These are phyloP conservation scores for Kwoniella bestiolae DNA, from an alignment of 768 basidiomycete species.

Conservation along the genomic window DNA sequence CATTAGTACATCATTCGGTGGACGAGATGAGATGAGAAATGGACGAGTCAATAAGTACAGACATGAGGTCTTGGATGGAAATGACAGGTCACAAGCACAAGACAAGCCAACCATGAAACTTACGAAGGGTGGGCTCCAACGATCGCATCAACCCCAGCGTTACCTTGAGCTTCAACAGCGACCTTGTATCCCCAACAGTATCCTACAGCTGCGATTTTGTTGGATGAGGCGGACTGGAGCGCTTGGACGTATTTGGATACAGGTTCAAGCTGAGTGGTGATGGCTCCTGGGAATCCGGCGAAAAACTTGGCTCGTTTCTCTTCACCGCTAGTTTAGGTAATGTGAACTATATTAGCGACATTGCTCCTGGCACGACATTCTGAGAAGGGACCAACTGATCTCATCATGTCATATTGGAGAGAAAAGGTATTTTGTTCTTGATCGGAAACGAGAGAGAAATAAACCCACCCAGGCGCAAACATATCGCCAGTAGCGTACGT, in stretches of 20 bases:
- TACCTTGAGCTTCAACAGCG: conserved; percentile 16
- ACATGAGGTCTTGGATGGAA: background rate
- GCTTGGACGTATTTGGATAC: conserved; percentile 24
- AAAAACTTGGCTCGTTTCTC: conserved; percentile 62
- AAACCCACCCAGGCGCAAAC: conserved; percentile 61
- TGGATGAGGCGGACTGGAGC: conserved; percentile 26
- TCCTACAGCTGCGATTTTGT: conserved; percentile 41
- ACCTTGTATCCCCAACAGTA: conserved; percentile 53
- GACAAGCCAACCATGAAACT: conserved; percentile 33
- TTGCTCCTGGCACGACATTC: too few species aligned
- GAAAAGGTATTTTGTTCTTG: too few species aligned
- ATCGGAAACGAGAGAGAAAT: too few species aligned
- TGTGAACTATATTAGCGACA: too few species aligned
- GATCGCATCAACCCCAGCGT: conserved; percentile 56
- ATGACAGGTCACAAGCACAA: background rate
- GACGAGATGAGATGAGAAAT: too few species aligned
- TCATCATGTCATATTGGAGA: too few species aligned
- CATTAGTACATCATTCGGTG: background rate
- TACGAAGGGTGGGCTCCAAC: conserved; percentile 63
- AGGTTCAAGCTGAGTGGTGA: conserved; percentile 20
- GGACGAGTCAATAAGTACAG: background rate
- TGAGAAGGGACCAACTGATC: too few species aligned
- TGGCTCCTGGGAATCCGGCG: conserved; percentile 65
- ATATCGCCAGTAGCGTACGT: conserved; percentile 62
- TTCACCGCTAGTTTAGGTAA: conserved; percentile 47